Percentiles rank a stretch among this genome's conserved stretches.
Evolutionary conservation across 2,329 filamentous ascomycete species (phyloP).

Genomic region (Ophiocordyceps australis): DNA sequence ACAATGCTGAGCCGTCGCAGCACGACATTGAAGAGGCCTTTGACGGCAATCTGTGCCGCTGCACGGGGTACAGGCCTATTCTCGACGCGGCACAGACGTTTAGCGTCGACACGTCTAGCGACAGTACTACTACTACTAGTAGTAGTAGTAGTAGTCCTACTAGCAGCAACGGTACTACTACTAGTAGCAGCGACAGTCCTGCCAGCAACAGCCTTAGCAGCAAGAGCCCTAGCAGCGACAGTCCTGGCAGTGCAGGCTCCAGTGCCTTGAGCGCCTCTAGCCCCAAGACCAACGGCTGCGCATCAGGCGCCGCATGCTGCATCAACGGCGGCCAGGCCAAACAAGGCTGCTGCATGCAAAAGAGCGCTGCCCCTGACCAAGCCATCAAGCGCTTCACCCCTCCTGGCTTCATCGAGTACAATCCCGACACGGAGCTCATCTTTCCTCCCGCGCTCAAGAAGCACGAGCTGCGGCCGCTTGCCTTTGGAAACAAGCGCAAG

Average conservation of each 20-base stretch:
- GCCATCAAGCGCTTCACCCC: slow-evolving; percentile 56
- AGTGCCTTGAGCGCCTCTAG: too few species aligned
- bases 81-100: slow-evolving; percentile 89
- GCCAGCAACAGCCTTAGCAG: slow-evolving; percentile 20
- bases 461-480: slow-evolving; percentile 63
- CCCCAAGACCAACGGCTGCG: too few species aligned
- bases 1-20: slow-evolving; percentile 59
- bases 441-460: slow-evolving; percentile 77
- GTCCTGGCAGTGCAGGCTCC: too few species aligned
- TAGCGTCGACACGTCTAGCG: slow-evolving; percentile 32
- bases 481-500: slow-evolving; percentile 89
- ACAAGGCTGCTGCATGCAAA: slow-evolving; percentile 52
- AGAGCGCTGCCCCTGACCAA: slow-evolving; percentile 26
- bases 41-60: slow-evolving; percentile 89
- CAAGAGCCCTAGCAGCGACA: neutral
- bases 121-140: too few species aligned
- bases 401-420: slow-evolving; percentile 87
- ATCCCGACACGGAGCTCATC: slow-evolving; percentile 84
- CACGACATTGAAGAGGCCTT: slow-evolving; percentile 90
- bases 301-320: too few species aligned
- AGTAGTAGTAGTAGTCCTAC: too few species aligned
- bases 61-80: slow-evolving; percentile 89
- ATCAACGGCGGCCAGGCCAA: slow-evolving; percentile 18
- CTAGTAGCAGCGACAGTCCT: neutral
- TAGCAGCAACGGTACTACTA: too few species aligned